Percentiles rank a stretch among this genome's conserved stretches.
Evolutionary conservation across 352 stramenopile genomes (phyloP).

Genomic region (Phytophthora foliorum): DNA sequence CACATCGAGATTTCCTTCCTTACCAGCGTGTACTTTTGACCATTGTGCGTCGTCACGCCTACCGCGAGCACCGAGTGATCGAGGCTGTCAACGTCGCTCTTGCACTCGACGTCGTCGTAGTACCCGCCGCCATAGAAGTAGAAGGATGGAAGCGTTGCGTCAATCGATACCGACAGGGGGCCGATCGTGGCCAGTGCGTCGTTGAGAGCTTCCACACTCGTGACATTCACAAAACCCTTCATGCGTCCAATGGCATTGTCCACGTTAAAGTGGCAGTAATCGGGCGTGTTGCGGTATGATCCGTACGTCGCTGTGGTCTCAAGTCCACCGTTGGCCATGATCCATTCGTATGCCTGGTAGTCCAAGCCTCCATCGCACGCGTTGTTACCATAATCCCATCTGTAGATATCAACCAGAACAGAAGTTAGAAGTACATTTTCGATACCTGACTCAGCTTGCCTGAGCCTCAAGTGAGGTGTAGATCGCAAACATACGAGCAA

Average conservation of each 20-base stretch:
- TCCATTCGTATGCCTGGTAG: constrained; percentile 93
- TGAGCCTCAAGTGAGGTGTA: neutral
- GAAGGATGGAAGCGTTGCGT: constrained; percentile 86
- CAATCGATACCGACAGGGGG: constrained; percentile 91
- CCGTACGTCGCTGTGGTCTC: constrained; percentile 90
- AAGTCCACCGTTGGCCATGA: constrained; percentile 81
- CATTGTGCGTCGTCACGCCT: constrained; percentile 89
- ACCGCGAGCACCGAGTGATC: constrained; percentile 95
- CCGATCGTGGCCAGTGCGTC: constrained; percentile 83
- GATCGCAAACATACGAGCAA: constrained; percentile 73
- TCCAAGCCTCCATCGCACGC: constrained; percentile 91
- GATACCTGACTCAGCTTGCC: neutral
- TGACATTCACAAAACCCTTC: constrained; percentile 87
- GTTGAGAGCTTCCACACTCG: constrained; percentile 77
- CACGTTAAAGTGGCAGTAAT: constrained; percentile 91
- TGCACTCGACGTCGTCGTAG: constrained; percentile 91
- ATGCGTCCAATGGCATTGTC: constrained; percentile 78
- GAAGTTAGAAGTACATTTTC: constrained; percentile 2
- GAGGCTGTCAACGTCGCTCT: constrained; percentile 91
- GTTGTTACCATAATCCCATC: constrained; percentile 93
- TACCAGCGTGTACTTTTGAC: constrained; percentile 94
- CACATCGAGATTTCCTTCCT: constrained; percentile 1
- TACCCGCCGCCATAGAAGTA: constrained; percentile 92
- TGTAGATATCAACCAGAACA: constrained; percentile 29
- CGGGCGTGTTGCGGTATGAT: constrained; percentile 87